Evolutionary conservation across 306 rosid genomes (phyloP).

Genomic region (Crataegus laevigata): DNA sequence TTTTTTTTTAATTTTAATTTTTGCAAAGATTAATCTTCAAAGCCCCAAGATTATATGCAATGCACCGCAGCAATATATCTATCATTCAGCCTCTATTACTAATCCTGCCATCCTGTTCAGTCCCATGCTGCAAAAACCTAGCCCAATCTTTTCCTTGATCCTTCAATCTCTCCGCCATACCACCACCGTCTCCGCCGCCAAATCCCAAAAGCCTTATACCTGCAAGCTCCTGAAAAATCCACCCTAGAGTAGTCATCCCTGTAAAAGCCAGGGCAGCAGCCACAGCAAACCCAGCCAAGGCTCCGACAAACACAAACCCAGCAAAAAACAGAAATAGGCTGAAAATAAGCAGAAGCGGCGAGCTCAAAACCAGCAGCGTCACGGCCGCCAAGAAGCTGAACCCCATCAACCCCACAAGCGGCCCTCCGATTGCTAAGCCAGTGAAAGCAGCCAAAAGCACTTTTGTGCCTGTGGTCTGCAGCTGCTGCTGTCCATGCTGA

Average conservation of each 20-base stretch:
- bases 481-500: not conserved
- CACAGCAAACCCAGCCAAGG: not conserved
- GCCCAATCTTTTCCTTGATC: not conserved
- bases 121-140: not conserved
- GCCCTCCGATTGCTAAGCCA: conserved; percentile 14
- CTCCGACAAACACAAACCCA: not conserved
- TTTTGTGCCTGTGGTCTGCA: not conserved
- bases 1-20: no score
- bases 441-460: not conserved
- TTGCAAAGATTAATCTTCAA: no score
- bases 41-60: no score
- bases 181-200: not conserved
- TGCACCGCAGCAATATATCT: not conserved
- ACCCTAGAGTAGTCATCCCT: not conserved
- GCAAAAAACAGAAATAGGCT: conserved; percentile 13
- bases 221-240: conserved; percentile 7
- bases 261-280: conserved; percentile 9
- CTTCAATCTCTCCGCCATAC: not conserved
- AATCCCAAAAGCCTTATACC: not conserved
- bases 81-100: not conserved
- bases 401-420: conserved; percentile 21
- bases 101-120: not conserved
- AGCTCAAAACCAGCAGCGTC: conserved; percentile 13
- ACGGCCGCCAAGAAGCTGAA: conserved; percentile 20
- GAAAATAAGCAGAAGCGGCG: conserved; percentile 19